Conservation (phyloP, 2,329 filamentous ascomycete genomes). For the Stylonectria norvegica region DNA sequence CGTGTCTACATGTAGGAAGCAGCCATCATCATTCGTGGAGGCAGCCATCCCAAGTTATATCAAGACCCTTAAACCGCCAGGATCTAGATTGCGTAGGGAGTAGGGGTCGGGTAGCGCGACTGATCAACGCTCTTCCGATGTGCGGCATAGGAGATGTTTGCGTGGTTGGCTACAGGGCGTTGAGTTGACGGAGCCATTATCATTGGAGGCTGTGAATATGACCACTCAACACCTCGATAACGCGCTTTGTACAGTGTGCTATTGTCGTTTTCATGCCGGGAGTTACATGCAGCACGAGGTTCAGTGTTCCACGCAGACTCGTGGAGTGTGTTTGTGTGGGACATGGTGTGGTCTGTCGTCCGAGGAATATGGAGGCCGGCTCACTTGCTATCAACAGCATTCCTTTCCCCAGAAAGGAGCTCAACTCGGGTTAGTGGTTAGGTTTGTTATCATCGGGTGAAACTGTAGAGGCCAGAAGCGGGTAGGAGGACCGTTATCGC, state of each 20-base stretch:
- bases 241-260: too few species aligned
- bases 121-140: background rate
- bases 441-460: conserved; percentile 17
- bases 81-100: background rate
- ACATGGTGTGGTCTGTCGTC: conserved; percentile 14
- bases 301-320: too few species aligned
- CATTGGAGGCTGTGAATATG: too few species aligned
- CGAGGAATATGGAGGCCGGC: conserved; percentile 13
- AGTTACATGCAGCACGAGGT: too few species aligned
- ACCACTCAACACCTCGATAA: too few species aligned
- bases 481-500: conserved; percentile 7
- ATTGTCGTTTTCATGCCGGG: too few species aligned
- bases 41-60: conserved; percentile 12
- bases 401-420: conserved; percentile 21
- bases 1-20: too few species aligned
- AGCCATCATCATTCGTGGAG: conserved; percentile 15
- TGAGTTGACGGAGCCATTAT: too few species aligned
- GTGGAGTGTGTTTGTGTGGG: conserved; percentile 11
- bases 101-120: background rate
- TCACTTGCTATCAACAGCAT: conserved; percentile 5
- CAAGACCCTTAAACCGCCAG: background rate
- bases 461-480: conserved; percentile 14
- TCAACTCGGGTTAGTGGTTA: conserved; percentile 14
- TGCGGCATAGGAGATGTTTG: background rate
- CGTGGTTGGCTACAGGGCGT: background rate